Conservation (phyloP, 208 protist species). For the Herpetomonas samuelpessoai region DNA sequence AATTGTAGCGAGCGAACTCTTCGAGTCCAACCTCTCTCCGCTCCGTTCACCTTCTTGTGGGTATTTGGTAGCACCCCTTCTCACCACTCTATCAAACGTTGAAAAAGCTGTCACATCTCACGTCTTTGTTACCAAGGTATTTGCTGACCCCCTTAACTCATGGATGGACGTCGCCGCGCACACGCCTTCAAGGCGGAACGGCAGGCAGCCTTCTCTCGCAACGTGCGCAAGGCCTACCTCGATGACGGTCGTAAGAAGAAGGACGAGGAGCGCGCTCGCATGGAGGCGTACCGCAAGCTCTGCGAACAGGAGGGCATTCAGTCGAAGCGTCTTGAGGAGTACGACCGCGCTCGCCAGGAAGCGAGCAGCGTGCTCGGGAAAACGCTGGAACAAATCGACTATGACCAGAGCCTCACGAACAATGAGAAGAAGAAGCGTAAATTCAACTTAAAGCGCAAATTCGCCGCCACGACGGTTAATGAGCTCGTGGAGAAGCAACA, state of each 20-base stretch:
- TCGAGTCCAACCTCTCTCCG: too few species aligned
- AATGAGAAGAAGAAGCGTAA: slow-evolving; percentile 84
- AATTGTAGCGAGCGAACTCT: too few species aligned
- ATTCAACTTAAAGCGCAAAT: slow-evolving; percentile 88
- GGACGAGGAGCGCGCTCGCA: slow-evolving; percentile 74
- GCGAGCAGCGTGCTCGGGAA: slow-evolving; percentile 36
- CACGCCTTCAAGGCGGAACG: slow-evolving; percentile 72
- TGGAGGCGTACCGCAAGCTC: slow-evolving; percentile 87
- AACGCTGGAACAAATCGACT: slow-evolving; percentile 65
- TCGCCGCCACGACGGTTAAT: slow-evolving; percentile 63
- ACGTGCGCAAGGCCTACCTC: slow-evolving; percentile 56
- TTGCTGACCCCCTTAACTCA: too few species aligned
- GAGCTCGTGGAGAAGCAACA: slow-evolving; percentile 60
- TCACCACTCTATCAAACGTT: too few species aligned
- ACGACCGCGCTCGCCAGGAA: slow-evolving; percentile 52
- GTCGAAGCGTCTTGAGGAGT: slow-evolving; percentile 79
- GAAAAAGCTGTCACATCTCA: too few species aligned
- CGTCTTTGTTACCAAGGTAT: too few species aligned
- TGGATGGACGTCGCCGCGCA: slow-evolving; percentile 36
- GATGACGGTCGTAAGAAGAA: slow-evolving; percentile 63
- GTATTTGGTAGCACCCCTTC: too few species aligned
- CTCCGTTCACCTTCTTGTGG: too few species aligned
- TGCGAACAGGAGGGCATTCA: slow-evolving; percentile 80
- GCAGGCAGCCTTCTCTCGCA: slow-evolving; percentile 65
- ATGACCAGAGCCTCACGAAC: slow-evolving; percentile 86